Evolutionary conservation across 441 rosid genomes (phyloP), one percentile per base, ranked within the genome.

Genomic region (Pelargonium citronellum): DNA sequence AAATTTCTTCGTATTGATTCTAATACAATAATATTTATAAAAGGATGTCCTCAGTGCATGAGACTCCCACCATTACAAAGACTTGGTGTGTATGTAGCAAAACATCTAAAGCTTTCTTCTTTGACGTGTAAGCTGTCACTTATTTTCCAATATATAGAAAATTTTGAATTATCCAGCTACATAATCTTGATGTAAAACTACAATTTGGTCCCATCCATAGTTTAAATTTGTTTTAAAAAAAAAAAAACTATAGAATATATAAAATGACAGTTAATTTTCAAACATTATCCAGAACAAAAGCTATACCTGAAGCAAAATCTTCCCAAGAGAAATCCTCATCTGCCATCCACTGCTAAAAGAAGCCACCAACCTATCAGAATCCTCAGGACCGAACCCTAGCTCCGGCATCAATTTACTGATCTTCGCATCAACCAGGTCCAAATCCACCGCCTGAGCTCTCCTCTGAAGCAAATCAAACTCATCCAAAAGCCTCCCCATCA

Each of bases 241-340:
- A 27, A 27, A 27, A 2, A 27, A 27, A n/a, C 30, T 22, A 22
- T 22, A 22, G 24, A 22, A 22, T 22, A 27, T 27, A 27, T 27
- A 27, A 27, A 27, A 27, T 27, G 30, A 27, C 30, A 27, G 30
- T 1, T 27, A 27, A 27, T 27, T 27, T 27, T 27, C 30, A 27
- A 27, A 27, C 34, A 19, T 5, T 60, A 55, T 13, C 17, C 16
- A 57, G 30, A 41, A 55, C 15, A 20, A 4, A 27, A 11, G 58
- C 5, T 8, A 66, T 82, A 91, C 98, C 98, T 93, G 97, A 80
- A 93, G 81, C 79, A 93, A 79, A 74, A 93, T 93, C 87, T 93
- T 93, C 66, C 98, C 98, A 67, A 93, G 95, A 11, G 96, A 91
- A 89, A 93, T 93, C 81, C 98, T 91, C 98, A 91, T 93, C 82